Evolutionary conservation across 2,329 filamentous ascomycete species (phyloP), one percentile per base, ranked within the genome.

Genomic region (Fusarium fracticaudum): DNA sequence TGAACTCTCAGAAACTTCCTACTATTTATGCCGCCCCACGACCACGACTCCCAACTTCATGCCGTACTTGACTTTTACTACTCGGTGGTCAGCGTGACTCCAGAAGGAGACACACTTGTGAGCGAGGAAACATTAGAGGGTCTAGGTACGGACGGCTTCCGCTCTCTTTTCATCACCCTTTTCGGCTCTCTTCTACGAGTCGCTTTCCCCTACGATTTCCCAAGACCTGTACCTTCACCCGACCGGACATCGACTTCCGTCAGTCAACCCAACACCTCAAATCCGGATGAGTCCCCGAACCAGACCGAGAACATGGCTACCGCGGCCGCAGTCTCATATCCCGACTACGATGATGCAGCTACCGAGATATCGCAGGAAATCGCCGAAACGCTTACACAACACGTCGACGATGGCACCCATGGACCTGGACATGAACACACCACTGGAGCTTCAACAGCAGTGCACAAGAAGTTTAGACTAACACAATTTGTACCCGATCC

Each of bases 91-190:
- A 95, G 93, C 83, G 88, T 99, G 81, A 98, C 94, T 79, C 88
- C 94, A 70, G 96, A 99, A 87, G 96, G 96, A 83, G 96, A 98
- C 86, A 96, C 96, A 77, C 89, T 94, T 79, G 92, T 98, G 79
- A 94, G 92, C 86, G 95, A 97, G 85, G 94, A 98, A 82, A 93
- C 92, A 81, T 90, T 98, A 80, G 91, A 97, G 88, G 94, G 95
- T 85, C 87, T 97, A 95, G 96, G 96, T 98, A 98, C 89, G 90
- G 88, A 87, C 82, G 86, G 85, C 84, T 81, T 80, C 76, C 79
- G 80, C 78, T 82, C 80, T 74, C 89, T 95, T 89, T 85, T 92
- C 83, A 88, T 90, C 83, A 87, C 89, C 85, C 87, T 95, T 79
- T 93, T 95, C 87, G 93, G 93, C 85, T 92, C 92, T 81, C 88